phyloP scores from a whole-genome alignment of 192 early-diverging fungal species.

The Geranomyces michiganensis region DNA sequence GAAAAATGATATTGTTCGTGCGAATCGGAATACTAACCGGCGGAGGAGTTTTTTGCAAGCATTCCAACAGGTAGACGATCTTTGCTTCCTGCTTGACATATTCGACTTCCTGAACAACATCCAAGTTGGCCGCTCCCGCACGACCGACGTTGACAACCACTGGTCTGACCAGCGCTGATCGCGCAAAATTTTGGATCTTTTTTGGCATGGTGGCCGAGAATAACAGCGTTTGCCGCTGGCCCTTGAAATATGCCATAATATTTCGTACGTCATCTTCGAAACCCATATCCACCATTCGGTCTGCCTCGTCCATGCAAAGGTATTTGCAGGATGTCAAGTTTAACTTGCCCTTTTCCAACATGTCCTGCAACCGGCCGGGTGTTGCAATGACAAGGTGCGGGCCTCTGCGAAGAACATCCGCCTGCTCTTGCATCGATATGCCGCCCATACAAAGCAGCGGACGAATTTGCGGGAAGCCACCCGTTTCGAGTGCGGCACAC shows the following conservation, averaged over 20 bases:
- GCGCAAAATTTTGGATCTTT: slow-evolving; percentile 97
- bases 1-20: background rate
- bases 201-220: slow-evolving; percentile 98
- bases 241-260: slow-evolving; percentile 92
- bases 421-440: slow-evolving; percentile 89
- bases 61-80: slow-evolving; percentile 92
- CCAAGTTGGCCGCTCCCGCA: slow-evolving; percentile 93
- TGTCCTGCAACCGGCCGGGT: slow-evolving; percentile 91
- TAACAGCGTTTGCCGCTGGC: slow-evolving; percentile 93
- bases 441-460: slow-evolving; percentile 92
- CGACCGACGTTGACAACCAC: slow-evolving; percentile 97
- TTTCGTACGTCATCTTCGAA: slow-evolving; percentile 97
- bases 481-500: slow-evolving; percentile 59
- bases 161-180: slow-evolving; percentile 83
- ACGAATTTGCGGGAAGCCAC: slow-evolving; percentile 72
- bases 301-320: slow-evolving; percentile 96
- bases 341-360: slow-evolving; percentile 85
- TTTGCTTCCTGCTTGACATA: slow-evolving; percentile 96
- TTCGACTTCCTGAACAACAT: slow-evolving; percentile 97
- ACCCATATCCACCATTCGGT: slow-evolving; percentile 98
- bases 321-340: slow-evolving; percentile 84
- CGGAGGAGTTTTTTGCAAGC: slow-evolving; percentile 95
- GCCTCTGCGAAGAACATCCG: slow-evolving; percentile 71
- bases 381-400: slow-evolving; percentile 96
- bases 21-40: slow-evolving; percentile 58